Conservation (phyloP, 768 basidiomycete species). For the Phlebiopsis flavidoalba region DNA sequence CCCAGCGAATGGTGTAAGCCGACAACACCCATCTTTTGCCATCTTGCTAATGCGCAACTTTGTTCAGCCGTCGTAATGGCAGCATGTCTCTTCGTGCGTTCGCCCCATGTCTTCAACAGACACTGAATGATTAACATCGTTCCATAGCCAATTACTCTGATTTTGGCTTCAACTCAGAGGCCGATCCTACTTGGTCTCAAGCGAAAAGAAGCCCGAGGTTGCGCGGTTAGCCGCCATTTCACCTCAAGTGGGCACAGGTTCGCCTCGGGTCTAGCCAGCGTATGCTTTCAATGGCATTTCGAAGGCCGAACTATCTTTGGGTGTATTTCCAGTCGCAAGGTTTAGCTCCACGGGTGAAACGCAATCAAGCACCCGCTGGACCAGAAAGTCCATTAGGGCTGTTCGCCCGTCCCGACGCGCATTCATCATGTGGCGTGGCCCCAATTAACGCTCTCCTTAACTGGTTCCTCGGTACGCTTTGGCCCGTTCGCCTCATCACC, state of each 20-base stretch:
- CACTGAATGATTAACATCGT: not conserved
- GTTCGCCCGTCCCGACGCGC: slow-evolving; percentile 79
- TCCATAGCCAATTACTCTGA: slow-evolving; percentile 45
- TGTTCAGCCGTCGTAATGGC: slow-evolving; percentile 56
- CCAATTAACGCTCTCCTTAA: slow-evolving; percentile 84
- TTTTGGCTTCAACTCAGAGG: slow-evolving; percentile 87
- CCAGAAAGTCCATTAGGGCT: slow-evolving; percentile 42
- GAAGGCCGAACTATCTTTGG: too few relatives aligned
- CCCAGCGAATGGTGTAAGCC: slow-evolving; percentile 79
- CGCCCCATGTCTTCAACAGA: not conserved
- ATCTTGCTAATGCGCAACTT: not conserved
- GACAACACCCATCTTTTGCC: not conserved
- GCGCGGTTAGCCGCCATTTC: slow-evolving; percentile 69
- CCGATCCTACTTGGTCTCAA: slow-evolving; percentile 66
- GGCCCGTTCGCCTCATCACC: not conserved
- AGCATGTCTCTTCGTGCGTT: slow-evolving; percentile 53
- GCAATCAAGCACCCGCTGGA: not conserved
- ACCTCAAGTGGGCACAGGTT: slow-evolving; percentile 74
- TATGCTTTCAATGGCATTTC: slow-evolving; percentile 54
- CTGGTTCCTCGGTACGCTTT: slow-evolving; percentile 66
- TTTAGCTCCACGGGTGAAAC: slow-evolving; percentile 17
- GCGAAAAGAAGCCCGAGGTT: slow-evolving; percentile 84
- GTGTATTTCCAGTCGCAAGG: slow-evolving; percentile 85
- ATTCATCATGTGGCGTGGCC: slow-evolving; percentile 77
- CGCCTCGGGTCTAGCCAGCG: slow-evolving; percentile 77